Evolutionary conservation across 129 eudicot genomes (phyloP), one percentile per base, ranked within the genome.

Genomic region (Solidago caesia): DNA sequence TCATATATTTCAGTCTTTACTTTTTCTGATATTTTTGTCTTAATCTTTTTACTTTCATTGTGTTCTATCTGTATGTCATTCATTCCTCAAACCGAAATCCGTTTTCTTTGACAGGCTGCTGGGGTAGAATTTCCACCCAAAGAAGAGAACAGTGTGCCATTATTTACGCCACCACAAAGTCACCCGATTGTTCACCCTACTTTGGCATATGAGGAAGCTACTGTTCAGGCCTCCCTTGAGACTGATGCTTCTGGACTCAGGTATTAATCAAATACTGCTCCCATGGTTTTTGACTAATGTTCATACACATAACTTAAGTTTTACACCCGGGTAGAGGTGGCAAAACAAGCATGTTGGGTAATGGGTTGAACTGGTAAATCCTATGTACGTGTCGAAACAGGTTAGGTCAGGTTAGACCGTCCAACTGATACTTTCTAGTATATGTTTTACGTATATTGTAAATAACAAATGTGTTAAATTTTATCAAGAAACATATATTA

Each of bases 91-190:
- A 56, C 7, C 10, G 9, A 56, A 56, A 56, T 56, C 29, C 60
- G 0, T 56, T 25, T 68, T 21, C 7, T 63, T 71, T 63, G 48
- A 57, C 88, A 91, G 97, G 63, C 89, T 15, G 89, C 89, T 44
- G 92, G 97, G 48, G 91, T 92, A 67, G 89, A 83, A 7, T 89
- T 92, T 75, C 97, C 97, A 72, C 92, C 97, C 43, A 79, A 85
- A 70, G 97, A 81, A 77, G 97, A 89, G 63, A 89, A 87, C 80
- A 83, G 86, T 80, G 97, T 89, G 25, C 96, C 96, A 1, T 56
- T 92, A 51, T 92, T 89, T 78, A 92, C 97, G 43, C 96, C 97
- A 21, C 97, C 97, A 53, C 97, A 92, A 82, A 85, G 91, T 12
- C 92, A 92, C 71, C 96, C 96, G 13, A 57, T 91, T 39, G 75